Base-by-base conservation (phyloP, 441 rosid species). In the Croton setiger region DNA sequence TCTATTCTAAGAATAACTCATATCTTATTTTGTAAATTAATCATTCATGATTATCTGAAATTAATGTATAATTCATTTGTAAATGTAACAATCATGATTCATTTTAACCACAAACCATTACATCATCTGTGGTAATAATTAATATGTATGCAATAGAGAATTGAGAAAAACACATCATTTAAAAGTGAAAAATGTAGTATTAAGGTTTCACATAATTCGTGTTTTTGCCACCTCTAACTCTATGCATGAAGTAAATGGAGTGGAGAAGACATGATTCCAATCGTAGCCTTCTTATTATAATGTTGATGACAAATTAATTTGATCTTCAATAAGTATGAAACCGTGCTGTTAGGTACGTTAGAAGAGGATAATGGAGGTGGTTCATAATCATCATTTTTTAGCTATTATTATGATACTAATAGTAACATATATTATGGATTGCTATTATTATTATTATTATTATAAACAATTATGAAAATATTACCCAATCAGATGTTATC, bases 321-420 rank as follows among this genome's bases (percentile, higher is more conserved):
- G 13, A 45, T 23, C 23, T 45, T 45, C 18, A 39, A 39, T 39
- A 6, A 36, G 33, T 51, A 65, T 41, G 39, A 56, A 27, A 17
- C 67, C 73, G 21, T 69, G 60, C 23, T 61, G 66, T 69, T 49
- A 60, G 72, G 72, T 69, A 27, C 47, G 60, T 61, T 69, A 6
- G 39, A 21, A 66, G 33, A 54, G 47, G 72, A 33, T 31, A 58
- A 33, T 58, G 45, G 72, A 37, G 13, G 66, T 69, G 66, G 53
- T 51, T 69, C 52, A 23, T 60, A 60, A 69, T 69, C 52, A 69
- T 69, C 36, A 51, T 69, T 47, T 59, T 59, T 35, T 1, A 43
- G 23, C 49, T 14, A 53, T 21, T 41, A 62, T 60, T 41, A 62
- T 48, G 8, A 69, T 69, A 51, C 43, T 48, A 43, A 67, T 10